Base-by-base conservation (phyloP, 106 monocot species). In the Amphibolis antarctica region DNA sequence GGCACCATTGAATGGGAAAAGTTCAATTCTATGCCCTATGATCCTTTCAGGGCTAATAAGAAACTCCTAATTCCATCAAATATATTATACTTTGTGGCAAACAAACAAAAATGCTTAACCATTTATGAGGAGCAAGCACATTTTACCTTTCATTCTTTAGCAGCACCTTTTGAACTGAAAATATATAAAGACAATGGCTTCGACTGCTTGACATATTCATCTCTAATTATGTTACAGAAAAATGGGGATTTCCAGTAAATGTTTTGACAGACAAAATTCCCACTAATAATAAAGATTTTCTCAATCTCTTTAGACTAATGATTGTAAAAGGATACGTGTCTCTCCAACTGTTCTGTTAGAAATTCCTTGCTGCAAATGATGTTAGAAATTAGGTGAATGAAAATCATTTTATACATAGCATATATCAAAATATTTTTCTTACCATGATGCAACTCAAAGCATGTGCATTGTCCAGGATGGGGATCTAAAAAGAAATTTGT, bases 161-260 rank as follows among this genome's bases (percentile, higher is more conserved):
- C 60, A 70, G 81, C 64, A 79, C 86, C 51, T 73, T 70, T 60
- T 82, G 91, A 65, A 92, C 68, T 23, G 53, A 69, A 61, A 92
- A 92, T 64, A 79, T 81, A 56, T 92, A 84, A 44, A 92, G 45
- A 47, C 91, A 92, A 29, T 92, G 91, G 64, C 91, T 92, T 77
- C 91, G 86, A 66, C 91, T 92, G 55, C 91, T 92, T 21, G 74
- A 58, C 74, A 81, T 64, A 68, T 92, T 92, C 86, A 86, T 92
- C 72, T 86, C 91, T 92, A 62, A 67, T 12, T 42, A 52, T 31
- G 49, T 65, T 67, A 65, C 31, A 56, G 63, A 26, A 29, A 55
- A 22, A 56, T 53, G n/a, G 29, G 15, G 31, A 68, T 46, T 28
- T 12, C 24, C 31, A 10, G 28, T 26, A 60, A 70, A 65, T 42